Evolutionary conservation across 352 stramenopile species (phyloP), one percentile per base, ranked within the genome.

Genomic region (Phytophthora foliorum): DNA sequence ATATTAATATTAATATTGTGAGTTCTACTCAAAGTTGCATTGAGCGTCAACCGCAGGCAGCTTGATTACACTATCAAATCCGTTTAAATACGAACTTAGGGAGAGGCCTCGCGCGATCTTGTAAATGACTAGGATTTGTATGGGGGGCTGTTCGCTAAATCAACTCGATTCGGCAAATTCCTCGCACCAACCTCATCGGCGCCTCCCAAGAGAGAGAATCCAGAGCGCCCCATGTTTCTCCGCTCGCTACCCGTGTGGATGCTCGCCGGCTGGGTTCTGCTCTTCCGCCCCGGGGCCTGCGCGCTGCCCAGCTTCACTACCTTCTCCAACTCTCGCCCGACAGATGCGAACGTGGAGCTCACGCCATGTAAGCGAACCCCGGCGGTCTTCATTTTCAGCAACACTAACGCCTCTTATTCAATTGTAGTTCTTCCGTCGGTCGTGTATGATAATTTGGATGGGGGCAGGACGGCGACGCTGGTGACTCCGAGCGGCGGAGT

Each of bases 371-470:
- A 34, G 68, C 46, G 11, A 61, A n/a, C 10, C 24, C 11, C 6
- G 34, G 4, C 5, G 3, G 10, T 2, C 16, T 25, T 34, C 48
- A 25, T 38, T n/a, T 19, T 24, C 14, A 36, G 1, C 51, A 11
- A 19, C 42, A 61, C 8, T 51, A 16, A 52, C 21, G 44, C 3
- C 14, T n/a, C 5, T 29, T 5, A 10, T n/a, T 13, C 19, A 36
- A 46, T 53, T 34, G 22, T 17, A 90, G 81, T 90, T 56, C 57
- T 84, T 17, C 81, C 81, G 21, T 74, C 69, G 6, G 73, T 83
- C 21, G 64, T 67, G 31, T 90, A 88, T 58, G 82, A 88, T 14
- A 90, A 84, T 48, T 44, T 90, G 8, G 82, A 90, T 60, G 76
- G 77, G 6, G 76, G 49, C 6, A 74, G 78, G 41, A 79, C 63